Percentiles rank a stretch among this genome's conserved stretches.
phyloP scores from a whole-genome alignment of 2,329 filamentous ascomycete genomes.

The Tolypocladium paradoxum region DNA sequence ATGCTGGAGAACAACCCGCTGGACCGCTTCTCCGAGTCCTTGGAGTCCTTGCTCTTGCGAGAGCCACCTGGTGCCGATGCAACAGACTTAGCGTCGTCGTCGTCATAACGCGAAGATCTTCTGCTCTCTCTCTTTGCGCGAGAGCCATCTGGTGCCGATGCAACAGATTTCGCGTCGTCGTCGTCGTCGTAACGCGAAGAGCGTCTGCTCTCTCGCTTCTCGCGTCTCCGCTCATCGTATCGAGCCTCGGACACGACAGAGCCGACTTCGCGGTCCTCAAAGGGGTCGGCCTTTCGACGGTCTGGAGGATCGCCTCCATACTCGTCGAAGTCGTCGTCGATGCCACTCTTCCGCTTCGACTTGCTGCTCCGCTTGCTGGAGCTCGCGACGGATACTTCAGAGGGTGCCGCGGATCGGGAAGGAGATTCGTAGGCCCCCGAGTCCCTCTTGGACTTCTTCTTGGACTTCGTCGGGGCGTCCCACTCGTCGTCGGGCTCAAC shows the following conservation, averaged over 20 bases:
- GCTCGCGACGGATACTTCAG: conserved; percentile 25
- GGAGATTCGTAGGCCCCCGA: conserved; percentile 18
- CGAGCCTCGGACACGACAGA: conserved; percentile 38
- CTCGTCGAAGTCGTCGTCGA: conserved; percentile 23
- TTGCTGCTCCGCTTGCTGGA: conserved; percentile 29
- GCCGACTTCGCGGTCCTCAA: conserved; percentile 35
- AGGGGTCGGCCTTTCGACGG: conserved; percentile 23
- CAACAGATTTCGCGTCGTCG: conserved; percentile 36
- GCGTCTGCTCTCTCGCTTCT: conserved; percentile 16
- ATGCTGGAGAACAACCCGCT: conserved; percentile 38
- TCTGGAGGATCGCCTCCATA: conserved; percentile 27
- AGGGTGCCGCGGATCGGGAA: conserved; percentile 20
- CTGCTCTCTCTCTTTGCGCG: conserved; percentile 20
- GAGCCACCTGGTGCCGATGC: conserved; percentile 22
- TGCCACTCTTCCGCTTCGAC: conserved; percentile 24
- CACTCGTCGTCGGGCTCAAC: conserved; percentile 21
- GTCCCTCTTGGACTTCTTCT: conserved; percentile 25
- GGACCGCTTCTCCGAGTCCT: conserved; percentile 27
- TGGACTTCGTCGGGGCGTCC: conserved; percentile 22
- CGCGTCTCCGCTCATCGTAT: conserved; percentile 19
- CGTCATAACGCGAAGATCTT: conserved; percentile 24
- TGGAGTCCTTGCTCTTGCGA: conserved; percentile 25
- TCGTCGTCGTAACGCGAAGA: conserved; percentile 26
- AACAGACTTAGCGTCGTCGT: conserved; percentile 28
- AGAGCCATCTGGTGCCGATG: conserved; percentile 6